A percentile compares a stretch with the other conserved stretches of the same genome.
phyloP scores from a whole-genome alignment of 2,329 filamentous ascomycete genomes.

The Fusarium vanettenii region DNA sequence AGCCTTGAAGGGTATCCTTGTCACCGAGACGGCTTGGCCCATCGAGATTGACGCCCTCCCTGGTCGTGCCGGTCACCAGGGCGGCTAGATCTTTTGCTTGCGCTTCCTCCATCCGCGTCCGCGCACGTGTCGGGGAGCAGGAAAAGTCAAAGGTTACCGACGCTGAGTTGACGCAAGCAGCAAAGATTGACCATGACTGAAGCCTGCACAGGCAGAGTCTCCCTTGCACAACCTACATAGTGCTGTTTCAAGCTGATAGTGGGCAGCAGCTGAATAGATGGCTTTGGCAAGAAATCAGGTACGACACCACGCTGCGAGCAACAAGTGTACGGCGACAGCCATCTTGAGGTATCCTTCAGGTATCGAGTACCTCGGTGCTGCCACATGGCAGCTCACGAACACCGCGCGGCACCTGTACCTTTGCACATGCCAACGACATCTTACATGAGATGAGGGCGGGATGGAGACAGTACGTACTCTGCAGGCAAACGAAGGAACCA shows the following conservation, averaged over 20 bases:
- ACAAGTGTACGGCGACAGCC: neutral
- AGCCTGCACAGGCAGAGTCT: conserved; percentile 13
- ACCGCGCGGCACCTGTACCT: conserved; percentile 1
- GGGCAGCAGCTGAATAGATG: neutral
- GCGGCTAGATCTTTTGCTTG: conserved; percentile 32
- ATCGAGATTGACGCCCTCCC: conserved; percentile 27
- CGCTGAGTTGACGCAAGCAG: conserved; percentile 25
- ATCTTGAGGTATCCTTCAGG: neutral
- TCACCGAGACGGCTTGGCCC: conserved; percentile 11
- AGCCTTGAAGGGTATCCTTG: conserved; percentile 9
- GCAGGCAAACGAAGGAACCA: conserved; percentile 24
- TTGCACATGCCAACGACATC: conserved; percentile 9
- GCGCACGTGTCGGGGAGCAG: conserved; percentile 25
- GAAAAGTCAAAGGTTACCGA: conserved; percentile 4
- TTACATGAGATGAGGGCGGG: conserved; percentile 1
- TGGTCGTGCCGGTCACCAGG: conserved; percentile 21
- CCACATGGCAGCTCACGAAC: conserved; percentile 34
- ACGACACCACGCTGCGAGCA: neutral
- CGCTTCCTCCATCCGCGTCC: conserved; percentile 7
- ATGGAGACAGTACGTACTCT: conserved; percentile 10
- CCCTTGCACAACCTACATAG: neutral
- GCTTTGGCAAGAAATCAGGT: conserved; percentile 2
- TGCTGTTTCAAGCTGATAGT: conserved; percentile 27
- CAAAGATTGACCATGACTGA: conserved; percentile 27
- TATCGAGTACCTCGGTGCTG: conserved; percentile 3